Evolutionary conservation across 768 basidiomycete species (phyloP), one percentile per base, ranked within the genome.

Genomic region (Calocybe indica): DNA sequence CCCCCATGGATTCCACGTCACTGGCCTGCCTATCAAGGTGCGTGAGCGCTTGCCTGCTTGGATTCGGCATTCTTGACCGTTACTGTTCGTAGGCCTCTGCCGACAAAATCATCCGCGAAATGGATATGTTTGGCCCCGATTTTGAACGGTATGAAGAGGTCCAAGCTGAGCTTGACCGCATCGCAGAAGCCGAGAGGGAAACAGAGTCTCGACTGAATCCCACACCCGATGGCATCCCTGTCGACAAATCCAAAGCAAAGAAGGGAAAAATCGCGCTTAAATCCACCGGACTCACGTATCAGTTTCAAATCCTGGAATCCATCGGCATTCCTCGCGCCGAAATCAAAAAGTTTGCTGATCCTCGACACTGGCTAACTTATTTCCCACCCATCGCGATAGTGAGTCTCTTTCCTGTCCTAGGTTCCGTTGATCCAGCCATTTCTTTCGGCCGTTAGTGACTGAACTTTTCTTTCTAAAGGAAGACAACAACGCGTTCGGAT

Each of bases 11-110:
- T 89, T 96, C 67, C 96, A 99, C 69, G 90, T 88, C 57, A 99
- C 96, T 5, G 96, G 96, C 32, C 88, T 99, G 92, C 96, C 96
- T 35, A 99, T 99, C 76, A 98, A 97, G 81, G 95, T 91, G 52
- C 50, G 85, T 69, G 22, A 41, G 12, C 8, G 44, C 9, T 39
- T 39, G 43, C 30, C 5, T n/a, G 5, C 5, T 29, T 2, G n/a
- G 11, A 35, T 39, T 45, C 29, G 12, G 14, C 7, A 41, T 40
- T 4, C 14, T 33, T 12, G 29, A 12, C 39, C 48, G 10, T 39
- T 28, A 1, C 48, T 12, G 10, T 37, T 45, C 40, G 1, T 50
- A 97, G 95, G 86, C 96, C 6, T 85, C 94, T n/a, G 75, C 95
- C 7, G 96, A 99, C 75, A 99, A 97, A 66, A 87, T 99, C 48